A percentile compares a stretch with the other conserved stretches of the same genome.
These are phyloP conservation scores for Ogataea naganishii DNA, from an alignment of 805 yeast species.

Conservation along the genomic window DNA sequence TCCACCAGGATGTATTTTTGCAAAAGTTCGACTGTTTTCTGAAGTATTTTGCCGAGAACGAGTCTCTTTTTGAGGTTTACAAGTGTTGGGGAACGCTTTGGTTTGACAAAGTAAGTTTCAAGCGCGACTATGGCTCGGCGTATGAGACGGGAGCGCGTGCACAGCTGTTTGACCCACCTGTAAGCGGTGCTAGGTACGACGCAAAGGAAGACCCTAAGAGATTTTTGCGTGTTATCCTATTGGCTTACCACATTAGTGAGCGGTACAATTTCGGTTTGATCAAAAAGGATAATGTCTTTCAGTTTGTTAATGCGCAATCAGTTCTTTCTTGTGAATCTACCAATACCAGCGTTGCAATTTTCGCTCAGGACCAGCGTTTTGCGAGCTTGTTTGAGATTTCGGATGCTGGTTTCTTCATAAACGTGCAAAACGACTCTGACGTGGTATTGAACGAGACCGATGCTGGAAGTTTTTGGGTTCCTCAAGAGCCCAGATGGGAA, in stretches of 20 bases:
- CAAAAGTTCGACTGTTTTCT: constrained; percentile 29
- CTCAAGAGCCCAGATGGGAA: constrained; percentile 20
- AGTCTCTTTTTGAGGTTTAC: constrained; percentile 69
- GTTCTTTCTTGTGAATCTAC: constrained; percentile 7
- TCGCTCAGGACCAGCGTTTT: constrained; percentile 17
- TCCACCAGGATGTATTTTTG: constrained; percentile 4
- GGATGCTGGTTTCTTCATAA: constrained; percentile 6
- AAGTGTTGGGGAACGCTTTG: constrained; percentile 80
- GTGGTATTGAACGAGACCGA: constrained; percentile 2
- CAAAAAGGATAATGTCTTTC: constrained; percentile 36
- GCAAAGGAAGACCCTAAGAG: constrained; percentile 40
- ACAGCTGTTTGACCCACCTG: constrained; percentile 55
- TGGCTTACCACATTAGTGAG: constrained; percentile 45
- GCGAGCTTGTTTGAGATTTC: constrained; percentile 13
- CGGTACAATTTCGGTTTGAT: constrained; percentile 45
- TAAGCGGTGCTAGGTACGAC: constrained; percentile 47
- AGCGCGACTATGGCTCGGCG: constrained; percentile 41
- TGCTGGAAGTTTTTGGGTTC: too few species aligned
- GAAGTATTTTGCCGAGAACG: constrained; percentile 47
- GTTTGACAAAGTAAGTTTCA: constrained; percentile 54
- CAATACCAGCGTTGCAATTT: constrained; percentile 14
- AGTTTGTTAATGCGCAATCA: constrained; percentile 17
- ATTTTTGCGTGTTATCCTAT: constrained; percentile 38
- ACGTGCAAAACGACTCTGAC: constrained; percentile 1
- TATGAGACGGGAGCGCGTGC: constrained; percentile 50